Percentiles rank a stretch among this genome's conserved stretches.
phyloP scores from a whole-genome alignment of 495 filamentous ascomycete species.

The Xylaria longipes region DNA sequence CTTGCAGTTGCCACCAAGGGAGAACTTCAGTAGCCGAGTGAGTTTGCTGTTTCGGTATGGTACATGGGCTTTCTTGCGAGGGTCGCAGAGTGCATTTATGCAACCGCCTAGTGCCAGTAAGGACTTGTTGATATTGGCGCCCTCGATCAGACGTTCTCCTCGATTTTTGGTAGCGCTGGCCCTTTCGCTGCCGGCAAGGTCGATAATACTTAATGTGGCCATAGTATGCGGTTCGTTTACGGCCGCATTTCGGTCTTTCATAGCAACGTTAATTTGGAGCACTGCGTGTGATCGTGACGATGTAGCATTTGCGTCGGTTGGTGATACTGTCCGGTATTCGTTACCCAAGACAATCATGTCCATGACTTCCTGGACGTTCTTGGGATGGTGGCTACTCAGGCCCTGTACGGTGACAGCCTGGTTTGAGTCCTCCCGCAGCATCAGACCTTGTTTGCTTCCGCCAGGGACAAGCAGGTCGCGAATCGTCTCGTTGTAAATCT shows the following conservation, averaged over 20 bases:
- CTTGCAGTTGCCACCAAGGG: slow-evolving; percentile 95
- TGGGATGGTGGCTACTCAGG: slow-evolving; percentile 88
- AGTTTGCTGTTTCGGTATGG: slow-evolving; percentile 98
- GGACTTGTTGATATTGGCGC: slow-evolving; percentile 99
- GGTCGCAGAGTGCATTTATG: slow-evolving; percentile 98
- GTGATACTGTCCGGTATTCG: slow-evolving; percentile 92
- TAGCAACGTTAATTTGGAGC: slow-evolving; percentile 93
- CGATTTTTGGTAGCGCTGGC: slow-evolving; percentile 97
- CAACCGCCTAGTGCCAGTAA: slow-evolving; percentile 94
- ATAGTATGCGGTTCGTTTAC: slow-evolving; percentile 96
- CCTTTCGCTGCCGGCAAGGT: slow-evolving; percentile 94
- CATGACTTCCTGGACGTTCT: slow-evolving; percentile 90
- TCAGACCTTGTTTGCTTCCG: slow-evolving; percentile 83
- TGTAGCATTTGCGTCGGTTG: slow-evolving; percentile 96
- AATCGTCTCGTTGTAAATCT: slow-evolving; percentile 99
- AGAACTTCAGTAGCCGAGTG: slow-evolving; percentile 95
- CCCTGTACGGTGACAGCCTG: slow-evolving; percentile 93
- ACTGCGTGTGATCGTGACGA: slow-evolving; percentile 99
- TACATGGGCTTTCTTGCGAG: slow-evolving; percentile 89
- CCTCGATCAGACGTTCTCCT: slow-evolving; percentile 88
- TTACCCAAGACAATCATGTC: slow-evolving; percentile 98
- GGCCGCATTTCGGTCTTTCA: slow-evolving; percentile 91
- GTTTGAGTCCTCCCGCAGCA: slow-evolving; percentile 93
- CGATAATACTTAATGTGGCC: slow-evolving; percentile 98
- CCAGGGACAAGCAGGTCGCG: slow-evolving; percentile 89